Evolutionary conservation across 2,329 filamentous ascomycete species (phyloP).

Genomic region (Tolypocladium endophyticum): DNA sequence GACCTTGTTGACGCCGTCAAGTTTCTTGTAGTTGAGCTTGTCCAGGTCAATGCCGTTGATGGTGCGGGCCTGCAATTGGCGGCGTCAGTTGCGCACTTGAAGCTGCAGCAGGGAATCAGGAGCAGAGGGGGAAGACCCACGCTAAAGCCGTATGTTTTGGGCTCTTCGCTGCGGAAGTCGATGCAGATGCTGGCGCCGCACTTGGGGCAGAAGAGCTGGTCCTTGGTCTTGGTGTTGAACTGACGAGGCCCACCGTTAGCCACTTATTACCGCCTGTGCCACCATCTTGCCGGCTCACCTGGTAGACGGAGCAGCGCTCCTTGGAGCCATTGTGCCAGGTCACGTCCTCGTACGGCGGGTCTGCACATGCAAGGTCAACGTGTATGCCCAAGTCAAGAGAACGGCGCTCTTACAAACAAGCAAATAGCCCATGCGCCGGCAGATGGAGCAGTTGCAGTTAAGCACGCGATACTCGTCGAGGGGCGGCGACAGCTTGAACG

Average conservation of each 20-base stretch:
- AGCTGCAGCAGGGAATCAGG: background rate
- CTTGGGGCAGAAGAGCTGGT: conserved; percentile 37
- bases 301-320: conserved; percentile 23
- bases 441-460: conserved; percentile 45
- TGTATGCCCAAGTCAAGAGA: background rate
- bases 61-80: conserved; percentile 22
- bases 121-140: conserved; percentile 16
- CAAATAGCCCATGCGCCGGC: conserved; percentile 38
- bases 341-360: conserved; percentile 27
- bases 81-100: background rate
- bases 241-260: background rate
- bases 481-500: conserved; percentile 35
- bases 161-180: conserved; percentile 25
- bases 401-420: conserved; percentile 29
- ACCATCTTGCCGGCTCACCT: conserved; percentile 6
- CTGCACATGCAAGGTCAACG: conserved; percentile 10
- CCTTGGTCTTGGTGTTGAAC: conserved; percentile 36
- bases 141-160: conserved; percentile 29
- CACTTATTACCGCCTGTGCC: no score
- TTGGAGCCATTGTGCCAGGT: conserved; percentile 31
- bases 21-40: conserved; percentile 21
- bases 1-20: conserved; percentile 24
- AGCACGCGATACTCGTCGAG: conserved; percentile 32
- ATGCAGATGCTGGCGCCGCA: conserved; percentile 37
- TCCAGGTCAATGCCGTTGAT: conserved; percentile 30